Evolutionary conservation across 345 rosid genomes (phyloP).

Genomic region (Eucalyptus pumila): DNA sequence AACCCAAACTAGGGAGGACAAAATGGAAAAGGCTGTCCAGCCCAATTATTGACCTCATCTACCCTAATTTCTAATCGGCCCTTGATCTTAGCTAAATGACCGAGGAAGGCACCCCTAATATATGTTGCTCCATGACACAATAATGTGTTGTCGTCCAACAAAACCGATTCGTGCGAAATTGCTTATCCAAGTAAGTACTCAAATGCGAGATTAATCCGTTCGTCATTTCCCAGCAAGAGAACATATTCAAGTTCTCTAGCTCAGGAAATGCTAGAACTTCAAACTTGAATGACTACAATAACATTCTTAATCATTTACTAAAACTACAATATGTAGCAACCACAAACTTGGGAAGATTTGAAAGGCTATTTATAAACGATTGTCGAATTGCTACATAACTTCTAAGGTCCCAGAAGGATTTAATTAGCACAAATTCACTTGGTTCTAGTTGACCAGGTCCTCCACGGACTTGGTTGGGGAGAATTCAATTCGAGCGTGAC

Average conservation of each 20-base stretch:
- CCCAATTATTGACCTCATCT: not conserved
- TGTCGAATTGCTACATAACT: not conserved
- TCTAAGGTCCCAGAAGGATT: not conserved
- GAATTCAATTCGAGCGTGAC: not conserved
- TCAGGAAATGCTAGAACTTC: not conserved
- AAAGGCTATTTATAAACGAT: not conserved
- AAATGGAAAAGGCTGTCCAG: not conserved
- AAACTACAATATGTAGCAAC: not conserved
- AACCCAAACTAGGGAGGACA: not conserved
- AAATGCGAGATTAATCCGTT: not conserved
- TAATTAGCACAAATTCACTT: not conserved
- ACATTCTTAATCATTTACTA: not conserved
- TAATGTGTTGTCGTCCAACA: not conserved
- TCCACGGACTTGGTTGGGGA: not conserved
- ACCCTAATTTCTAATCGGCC: not conserved
- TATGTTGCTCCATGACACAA: not conserved
- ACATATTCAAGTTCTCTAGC: not conserved
- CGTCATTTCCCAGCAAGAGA: not conserved
- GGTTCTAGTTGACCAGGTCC: not conserved
- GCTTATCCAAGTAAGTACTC: not conserved
- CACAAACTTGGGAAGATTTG: not conserved
- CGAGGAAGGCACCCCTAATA: not conserved
- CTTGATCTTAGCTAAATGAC: not conserved
- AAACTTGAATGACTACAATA: not conserved
- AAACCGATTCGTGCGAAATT: not conserved